phyloP scores from a whole-genome alignment of 345 rosid genomes.

The Crucihimalaya himalaica region DNA sequence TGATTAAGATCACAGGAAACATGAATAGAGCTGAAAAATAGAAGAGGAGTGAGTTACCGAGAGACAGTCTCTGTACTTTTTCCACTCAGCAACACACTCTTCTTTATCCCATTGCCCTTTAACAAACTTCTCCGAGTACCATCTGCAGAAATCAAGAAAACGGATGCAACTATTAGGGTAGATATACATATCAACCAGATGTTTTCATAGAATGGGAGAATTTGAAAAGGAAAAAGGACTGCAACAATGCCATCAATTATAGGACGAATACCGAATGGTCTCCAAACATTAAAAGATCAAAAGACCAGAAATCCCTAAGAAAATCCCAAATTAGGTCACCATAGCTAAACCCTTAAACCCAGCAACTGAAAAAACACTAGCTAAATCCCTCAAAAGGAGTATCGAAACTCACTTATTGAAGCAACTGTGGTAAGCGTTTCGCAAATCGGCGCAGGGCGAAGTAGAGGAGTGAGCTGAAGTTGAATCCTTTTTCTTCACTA shows the following conservation, averaged over 20 bases:
- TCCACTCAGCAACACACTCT: conserved; percentile 73
- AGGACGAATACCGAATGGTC: not conserved
- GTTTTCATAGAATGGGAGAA: not conserved
- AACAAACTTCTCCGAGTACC: conserved; percentile 86
- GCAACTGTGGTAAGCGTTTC: conserved; percentile 76
- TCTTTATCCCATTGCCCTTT: conserved; percentile 84
- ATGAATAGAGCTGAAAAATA: not conserved
- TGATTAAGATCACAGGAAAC: not conserved
- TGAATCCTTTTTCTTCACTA: conserved; percentile 40
- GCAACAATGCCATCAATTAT: not conserved
- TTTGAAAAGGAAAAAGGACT: not conserved
- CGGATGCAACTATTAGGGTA: not conserved
- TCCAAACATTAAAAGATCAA: not conserved
- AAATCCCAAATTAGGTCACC: not conserved
- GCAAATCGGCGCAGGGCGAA: conserved; percentile 72
- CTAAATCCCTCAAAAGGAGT: not conserved
- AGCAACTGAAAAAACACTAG: not conserved
- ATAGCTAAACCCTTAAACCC: not conserved
- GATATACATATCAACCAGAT: not conserved
- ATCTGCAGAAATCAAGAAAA: conserved; percentile 44
- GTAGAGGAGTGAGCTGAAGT: conserved; percentile 52
- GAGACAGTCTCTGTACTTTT: conserved; percentile 77
- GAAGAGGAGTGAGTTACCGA: conserved; percentile 47
- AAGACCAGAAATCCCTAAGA: not conserved
- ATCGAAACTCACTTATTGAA: conserved; percentile 62